Base-by-base conservation (phyloP, 2,329 filamentous ascomycete genomes). In the Paramyrothecium sp. region DNA sequence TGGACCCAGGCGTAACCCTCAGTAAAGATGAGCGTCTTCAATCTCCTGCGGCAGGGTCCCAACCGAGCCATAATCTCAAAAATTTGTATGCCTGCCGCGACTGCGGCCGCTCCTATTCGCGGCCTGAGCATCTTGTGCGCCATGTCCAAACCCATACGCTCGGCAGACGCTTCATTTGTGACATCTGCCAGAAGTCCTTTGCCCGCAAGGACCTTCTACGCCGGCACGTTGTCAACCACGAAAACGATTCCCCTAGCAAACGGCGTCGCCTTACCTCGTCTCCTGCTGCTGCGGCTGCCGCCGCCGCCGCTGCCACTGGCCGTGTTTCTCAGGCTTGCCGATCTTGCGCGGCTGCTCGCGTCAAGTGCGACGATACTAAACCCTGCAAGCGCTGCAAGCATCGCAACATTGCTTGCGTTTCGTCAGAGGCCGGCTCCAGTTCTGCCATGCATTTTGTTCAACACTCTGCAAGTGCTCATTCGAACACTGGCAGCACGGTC, bases 291-390 rank as follows among this genome's bases (percentile, higher is more conserved):
- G 22, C 13, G n/a, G 47, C 47, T 5, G 47, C 47, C 3, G 4
- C 26, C 10, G 47, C 47, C 3, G 4, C 26, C 10, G 26, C 26
- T 4, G 26, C 26, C 26, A 30, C 26, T 2, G 76, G 78, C 20
- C 78, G 81, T 13, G 81, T 84, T 12, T 79, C 77, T 11, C 80
- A 83, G 60, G 81, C 81, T 16, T 84, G 81, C 60, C 75, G 76
- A 22, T 70, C 78, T 11, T 84, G 81, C 60, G 81, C 81, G 3
- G 67, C 75, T 19, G 81, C 81, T 12, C 73, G 81, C 20, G 79
- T 84, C 49, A 84, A 83, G 61, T 84, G 81, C 59, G 80, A 83
- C 59, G 81, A 84, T 56, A 65, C 72, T 21, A 84, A 84, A 67
- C 81, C 81, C 33, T 84, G 81, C 63, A 75, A 76, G 19, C 75